Percentiles rank a stretch among this genome's conserved stretches.
These are phyloP conservation scores for Pyronema omphalodes DNA, from an alignment of 495 filamentous ascomycete species.

Conservation along the genomic window DNA sequence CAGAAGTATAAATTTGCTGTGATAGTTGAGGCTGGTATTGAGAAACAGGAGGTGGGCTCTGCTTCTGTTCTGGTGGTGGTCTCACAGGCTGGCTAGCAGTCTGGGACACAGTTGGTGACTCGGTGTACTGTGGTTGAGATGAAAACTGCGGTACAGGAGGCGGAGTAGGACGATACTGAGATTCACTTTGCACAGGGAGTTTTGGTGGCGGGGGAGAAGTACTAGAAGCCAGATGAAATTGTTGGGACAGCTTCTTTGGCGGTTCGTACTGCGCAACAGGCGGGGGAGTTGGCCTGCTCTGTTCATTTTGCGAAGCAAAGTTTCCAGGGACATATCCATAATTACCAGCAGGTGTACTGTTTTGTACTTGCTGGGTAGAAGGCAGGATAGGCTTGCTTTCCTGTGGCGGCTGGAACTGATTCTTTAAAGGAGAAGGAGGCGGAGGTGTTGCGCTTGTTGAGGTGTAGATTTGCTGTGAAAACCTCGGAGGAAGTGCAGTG, in stretches of 20 bases:
- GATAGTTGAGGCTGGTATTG: not conserved
- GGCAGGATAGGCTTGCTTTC: not conserved
- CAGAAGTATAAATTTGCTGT: not conserved
- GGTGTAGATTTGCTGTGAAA: slow-evolving; percentile 3
- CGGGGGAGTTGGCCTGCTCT: too few species aligned
- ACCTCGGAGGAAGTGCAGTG: not conserved
- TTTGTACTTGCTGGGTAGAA: too few species aligned
- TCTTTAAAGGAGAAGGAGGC: not conserved
- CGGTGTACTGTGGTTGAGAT: not conserved
- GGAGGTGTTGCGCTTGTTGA: slow-evolving; percentile 1
- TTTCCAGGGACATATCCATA: too few species aligned
- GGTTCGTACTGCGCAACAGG: too few species aligned
- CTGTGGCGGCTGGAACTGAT: not conserved
- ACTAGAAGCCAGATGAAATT: too few species aligned
- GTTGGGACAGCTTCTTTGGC: too few species aligned
- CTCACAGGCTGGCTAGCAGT: not conserved
- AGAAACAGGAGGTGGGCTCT: too few species aligned
- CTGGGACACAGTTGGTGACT: not conserved
- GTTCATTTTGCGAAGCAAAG: too few species aligned
- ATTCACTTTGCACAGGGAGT: not conserved
- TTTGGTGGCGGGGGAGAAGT: not conserved
- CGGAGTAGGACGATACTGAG: not conserved
- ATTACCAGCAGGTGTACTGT: too few species aligned
- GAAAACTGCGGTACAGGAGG: slow-evolving; percentile 5
- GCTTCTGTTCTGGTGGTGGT: too few species aligned